Evolutionary conservation across 176 grass and related monocot genomes (phyloP).

Genomic region (Phyllostachys edulis): DNA sequence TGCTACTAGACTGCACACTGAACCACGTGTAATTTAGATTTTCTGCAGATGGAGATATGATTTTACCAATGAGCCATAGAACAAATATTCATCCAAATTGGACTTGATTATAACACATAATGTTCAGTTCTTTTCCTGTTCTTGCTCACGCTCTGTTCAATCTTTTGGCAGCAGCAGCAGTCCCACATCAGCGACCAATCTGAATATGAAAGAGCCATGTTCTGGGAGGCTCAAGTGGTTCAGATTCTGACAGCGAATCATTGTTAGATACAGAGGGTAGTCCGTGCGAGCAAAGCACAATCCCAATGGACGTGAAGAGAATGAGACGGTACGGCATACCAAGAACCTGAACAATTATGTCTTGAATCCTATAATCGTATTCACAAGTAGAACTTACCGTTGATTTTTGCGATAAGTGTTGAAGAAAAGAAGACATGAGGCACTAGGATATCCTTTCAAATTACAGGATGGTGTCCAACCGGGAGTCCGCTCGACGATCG

Average conservation of each 20-base stretch:
- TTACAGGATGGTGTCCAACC: constrained; percentile 90
- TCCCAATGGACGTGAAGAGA: constrained; percentile 56
- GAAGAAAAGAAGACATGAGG: neutral
- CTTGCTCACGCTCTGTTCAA: constrained; percentile 26
- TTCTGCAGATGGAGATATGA: neutral
- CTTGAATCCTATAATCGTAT: neutral
- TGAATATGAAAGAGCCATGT: constrained; percentile 60
- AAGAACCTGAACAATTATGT: neutral
- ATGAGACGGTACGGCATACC: constrained; percentile 80
- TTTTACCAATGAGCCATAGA: neutral
- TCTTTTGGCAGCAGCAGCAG: constrained; percentile 52
- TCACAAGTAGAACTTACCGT: neutral
- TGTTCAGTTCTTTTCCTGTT: neutral
- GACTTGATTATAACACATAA: neutral
- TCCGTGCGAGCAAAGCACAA: constrained; percentile 61
- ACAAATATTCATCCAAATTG: neutral
- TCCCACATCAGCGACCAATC: constrained; percentile 72
- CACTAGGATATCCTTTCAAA: constrained; percentile 6
- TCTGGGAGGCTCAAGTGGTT: constrained; percentile 68
- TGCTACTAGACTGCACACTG: neutral
- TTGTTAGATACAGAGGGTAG: constrained; percentile 55
- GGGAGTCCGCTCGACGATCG: constrained; percentile 85
- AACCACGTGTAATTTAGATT: neutral
- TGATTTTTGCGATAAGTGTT: neutral
- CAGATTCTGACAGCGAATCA: constrained; percentile 76